These are phyloP conservation scores for Prunus dulcis DNA, from an alignment of 306 rosid genomes.

Conservation along the genomic window DNA sequence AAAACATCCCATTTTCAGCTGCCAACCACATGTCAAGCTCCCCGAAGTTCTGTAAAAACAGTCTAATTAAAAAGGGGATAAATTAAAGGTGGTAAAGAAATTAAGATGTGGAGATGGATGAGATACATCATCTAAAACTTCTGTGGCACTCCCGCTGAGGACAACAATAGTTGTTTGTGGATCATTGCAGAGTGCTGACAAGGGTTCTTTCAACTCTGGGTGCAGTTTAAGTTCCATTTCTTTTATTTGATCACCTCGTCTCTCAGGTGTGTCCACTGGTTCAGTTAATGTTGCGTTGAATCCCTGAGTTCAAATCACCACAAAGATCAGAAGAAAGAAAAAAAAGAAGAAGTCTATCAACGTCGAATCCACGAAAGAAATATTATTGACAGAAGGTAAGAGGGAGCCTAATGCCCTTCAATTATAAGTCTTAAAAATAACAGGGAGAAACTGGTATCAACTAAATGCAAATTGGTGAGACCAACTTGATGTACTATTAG, in stretches of 20 bases:
- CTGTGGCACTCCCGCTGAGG: conserved; percentile 85
- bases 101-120: conserved; percentile 17
- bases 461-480: background rate
- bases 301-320: conserved; percentile 55
- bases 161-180: conserved; percentile 81
- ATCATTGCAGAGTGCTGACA: conserved; percentile 61
- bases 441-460: too few relatives aligned
- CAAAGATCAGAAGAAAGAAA: conserved; percentile 11
- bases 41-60: conserved; percentile 66
- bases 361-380: background rate
- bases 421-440: background rate
- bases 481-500: background rate
- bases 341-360: background rate
- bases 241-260: conserved; percentile 81
- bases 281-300: conserved; percentile 91
- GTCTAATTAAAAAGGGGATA: conserved; percentile 22
- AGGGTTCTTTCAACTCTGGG: conserved; percentile 67
- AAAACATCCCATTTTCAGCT: conserved; percentile 96
- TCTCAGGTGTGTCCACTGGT: conserved; percentile 68
- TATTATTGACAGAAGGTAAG: background rate
- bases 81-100: conserved; percentile 11
- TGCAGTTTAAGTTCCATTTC: conserved; percentile 87
- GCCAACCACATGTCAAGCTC: conserved; percentile 90
- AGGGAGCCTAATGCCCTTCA: background rate
- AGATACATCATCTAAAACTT: conserved; percentile 64